Evolutionary conservation across 2,329 filamentous ascomycete species (phyloP), one percentile per base, ranked within the genome.

Genomic region (Hirsutella rhossiliensis): DNA sequence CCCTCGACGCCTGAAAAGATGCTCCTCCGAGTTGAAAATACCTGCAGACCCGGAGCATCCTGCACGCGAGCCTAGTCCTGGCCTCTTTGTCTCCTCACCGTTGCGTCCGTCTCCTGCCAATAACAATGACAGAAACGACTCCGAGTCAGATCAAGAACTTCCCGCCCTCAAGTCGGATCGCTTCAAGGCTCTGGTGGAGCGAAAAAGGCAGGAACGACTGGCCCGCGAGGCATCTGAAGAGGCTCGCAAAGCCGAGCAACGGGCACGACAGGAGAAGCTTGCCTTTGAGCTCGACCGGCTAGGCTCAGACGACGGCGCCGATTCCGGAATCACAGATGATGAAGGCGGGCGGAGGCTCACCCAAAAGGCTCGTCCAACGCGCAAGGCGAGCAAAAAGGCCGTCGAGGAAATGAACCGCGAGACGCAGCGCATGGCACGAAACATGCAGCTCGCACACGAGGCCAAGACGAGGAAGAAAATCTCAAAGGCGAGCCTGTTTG

Each of bases 391-490:
- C 67, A 97, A 90, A 67, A 96, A 88, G 64, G 92, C 92, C 0
- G 61, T 96, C 37, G 87, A 96, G 58, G 90, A 97, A 53, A 96
- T 98, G 83, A 84, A 84, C 54, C 78, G 87, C 46, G 92, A 98
- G 63, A 96, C 90, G 1, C 92, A 98, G 66, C 80, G 92, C 28
- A 78, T 98, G 66, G 82, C 78, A 52, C 77, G 92, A 51, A 94
- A 84, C 57, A 85, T 95, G 77, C 90, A 97, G 62, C 74, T 98
- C 41, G 79, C 85, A 1, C 89, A 97, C 61, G 82, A 95, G 58
- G 84, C 87, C 20, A 87, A 82, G 65, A 94, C 87, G 2, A 89
- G 84, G 63, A 97, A 92, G 71, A 94, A 87, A 66, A 84, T 95
- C 50, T 80, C 82, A 7, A 92, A 89, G 53, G 78, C 80, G 32